Conservation (phyloP, 306 rosid genomes). For the Coriaria nepalensis region DNA sequence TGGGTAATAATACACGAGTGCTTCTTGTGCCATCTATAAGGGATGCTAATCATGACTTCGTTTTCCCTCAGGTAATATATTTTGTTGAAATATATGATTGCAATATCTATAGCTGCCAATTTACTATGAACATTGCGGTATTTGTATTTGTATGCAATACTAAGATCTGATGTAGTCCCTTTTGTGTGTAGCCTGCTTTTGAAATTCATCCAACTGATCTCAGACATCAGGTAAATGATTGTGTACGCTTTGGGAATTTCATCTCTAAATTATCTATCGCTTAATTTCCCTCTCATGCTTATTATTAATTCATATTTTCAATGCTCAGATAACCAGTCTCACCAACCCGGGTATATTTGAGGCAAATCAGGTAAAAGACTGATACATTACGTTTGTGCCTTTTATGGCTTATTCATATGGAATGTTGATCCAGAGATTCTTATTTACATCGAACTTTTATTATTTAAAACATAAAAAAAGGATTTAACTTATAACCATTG, state of each 20-base stretch:
- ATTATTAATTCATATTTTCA: constrained; percentile 7
- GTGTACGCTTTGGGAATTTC: background rate
- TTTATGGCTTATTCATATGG: too few relatives aligned
- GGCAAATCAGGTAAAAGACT: constrained; percentile 68
- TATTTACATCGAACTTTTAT: too few relatives aligned
- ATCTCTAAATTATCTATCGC: constrained; percentile 5
- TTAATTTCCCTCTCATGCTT: constrained; percentile 6
- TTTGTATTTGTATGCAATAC: too few relatives aligned
- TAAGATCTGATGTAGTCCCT: too few relatives aligned
- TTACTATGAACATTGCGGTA: too few relatives aligned
- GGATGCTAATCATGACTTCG: constrained; percentile 78
- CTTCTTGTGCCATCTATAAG: constrained; percentile 76
- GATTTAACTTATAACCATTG: too few relatives aligned
- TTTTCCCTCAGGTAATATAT: constrained; percentile 77
- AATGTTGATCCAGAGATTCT: too few relatives aligned
- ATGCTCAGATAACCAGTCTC: constrained; percentile 57
- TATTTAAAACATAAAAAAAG: too few relatives aligned
- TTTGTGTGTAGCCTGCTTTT: constrained; percentile 61
- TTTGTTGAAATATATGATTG: constrained; percentile 10
- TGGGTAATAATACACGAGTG: constrained; percentile 56
- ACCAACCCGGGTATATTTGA: constrained; percentile 77
- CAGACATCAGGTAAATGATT: constrained; percentile 55
- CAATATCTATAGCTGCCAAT: too few relatives aligned
- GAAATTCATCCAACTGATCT: constrained; percentile 48
- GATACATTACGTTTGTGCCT: too few relatives aligned